Conservation (phyloP, 768 basidiomycete genomes). For the Leccinum ochraceum region DNA sequence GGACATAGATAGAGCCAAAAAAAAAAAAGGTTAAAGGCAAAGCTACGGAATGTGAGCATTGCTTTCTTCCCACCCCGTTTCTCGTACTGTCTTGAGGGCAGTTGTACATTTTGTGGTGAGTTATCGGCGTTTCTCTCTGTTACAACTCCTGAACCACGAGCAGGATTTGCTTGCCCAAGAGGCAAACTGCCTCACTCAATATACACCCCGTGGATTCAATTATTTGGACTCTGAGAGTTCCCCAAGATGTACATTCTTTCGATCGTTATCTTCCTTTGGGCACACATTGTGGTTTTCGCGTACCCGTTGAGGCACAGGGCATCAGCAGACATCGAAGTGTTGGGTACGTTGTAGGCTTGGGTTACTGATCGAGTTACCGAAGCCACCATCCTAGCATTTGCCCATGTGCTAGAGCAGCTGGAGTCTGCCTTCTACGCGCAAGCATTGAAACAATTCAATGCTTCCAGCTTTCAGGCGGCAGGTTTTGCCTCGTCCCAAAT, state of each 20-base stretch:
- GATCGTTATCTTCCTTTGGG: not conserved
- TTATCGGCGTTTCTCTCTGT: not conserved
- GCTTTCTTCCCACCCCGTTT: not conserved
- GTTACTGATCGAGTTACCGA: not conserved
- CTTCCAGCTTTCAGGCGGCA: constrained; percentile 60
- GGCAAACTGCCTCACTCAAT: constrained; percentile 40
- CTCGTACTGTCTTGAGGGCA: constrained; percentile 6
- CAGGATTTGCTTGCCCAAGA: constrained; percentile 1
- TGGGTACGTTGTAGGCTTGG: constrained; percentile 47
- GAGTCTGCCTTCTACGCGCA: constrained; percentile 70
- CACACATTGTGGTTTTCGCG: constrained; percentile 4
- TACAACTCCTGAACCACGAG: not conserved
- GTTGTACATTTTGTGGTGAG: constrained; percentile 2
- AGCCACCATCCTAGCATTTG: constrained; percentile 54
- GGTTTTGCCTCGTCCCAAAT: constrained; percentile 59
- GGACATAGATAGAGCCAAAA: not conserved
- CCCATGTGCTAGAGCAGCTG: constrained; percentile 71
- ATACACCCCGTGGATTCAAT: constrained; percentile 25
- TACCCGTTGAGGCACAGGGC: constrained; percentile 10
- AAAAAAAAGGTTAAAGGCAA: not conserved
- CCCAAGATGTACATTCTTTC: constrained; percentile 7
- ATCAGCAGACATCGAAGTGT: constrained; percentile 43
- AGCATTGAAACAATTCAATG: constrained; percentile 64
- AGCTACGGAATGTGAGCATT: not conserved
- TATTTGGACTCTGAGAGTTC: constrained; percentile 22